Base-by-base conservation (phyloP, 1,139 yeast species). In the Meyerozyma sp. region DNA sequence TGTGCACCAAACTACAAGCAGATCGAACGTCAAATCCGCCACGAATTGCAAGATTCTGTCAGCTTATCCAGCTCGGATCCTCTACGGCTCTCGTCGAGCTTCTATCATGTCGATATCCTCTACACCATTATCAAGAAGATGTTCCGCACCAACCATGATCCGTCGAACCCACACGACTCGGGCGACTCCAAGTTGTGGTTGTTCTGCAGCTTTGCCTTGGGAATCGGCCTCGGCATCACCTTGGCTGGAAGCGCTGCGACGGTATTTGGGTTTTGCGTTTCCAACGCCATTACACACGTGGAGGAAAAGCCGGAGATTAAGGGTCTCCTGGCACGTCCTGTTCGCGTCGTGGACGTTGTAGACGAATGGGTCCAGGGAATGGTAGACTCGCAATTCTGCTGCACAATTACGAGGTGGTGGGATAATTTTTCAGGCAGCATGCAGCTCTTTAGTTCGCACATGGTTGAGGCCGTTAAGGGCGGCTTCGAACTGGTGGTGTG, bases 141-240 rank as follows among this genome's bases (percentile, higher is more conserved):
- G 6, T 48, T 57, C 23, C 40, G 42, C n/a, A 25, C 45, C 28
- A 30, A 44, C 26, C 39, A 16, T 42, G 25, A 29, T 36, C 40
- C 36, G 34, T 14, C 35, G 42, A 14, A 38, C 36, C 14, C 30
- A 34, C 27, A 30, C 28, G 36, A 39, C 38, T 32, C 32, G 30
- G 25, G 40, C 40, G 47, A 41, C 27, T 50, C 46, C 16, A 49
- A 49, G 14, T 40, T 56, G n/a, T 62, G 62, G 66, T 44, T 64
- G 9, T 23, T 62, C 8, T 62, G 64, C 42, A 59, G 71, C 42
- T 67, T 69, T 46, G 53, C 68, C 1, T 38, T 68, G 13, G 73
- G 73, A 1, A 54, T 69, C 32, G 71, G 74, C 1, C 51, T 70
- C 25, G 74, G 74, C 1, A 48, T 66, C 16, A 60, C 62, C 11